Conservation (phyloP, 2,329 filamentous ascomycete genomes). For the Cephalotrichum gorgonifer region DNA sequence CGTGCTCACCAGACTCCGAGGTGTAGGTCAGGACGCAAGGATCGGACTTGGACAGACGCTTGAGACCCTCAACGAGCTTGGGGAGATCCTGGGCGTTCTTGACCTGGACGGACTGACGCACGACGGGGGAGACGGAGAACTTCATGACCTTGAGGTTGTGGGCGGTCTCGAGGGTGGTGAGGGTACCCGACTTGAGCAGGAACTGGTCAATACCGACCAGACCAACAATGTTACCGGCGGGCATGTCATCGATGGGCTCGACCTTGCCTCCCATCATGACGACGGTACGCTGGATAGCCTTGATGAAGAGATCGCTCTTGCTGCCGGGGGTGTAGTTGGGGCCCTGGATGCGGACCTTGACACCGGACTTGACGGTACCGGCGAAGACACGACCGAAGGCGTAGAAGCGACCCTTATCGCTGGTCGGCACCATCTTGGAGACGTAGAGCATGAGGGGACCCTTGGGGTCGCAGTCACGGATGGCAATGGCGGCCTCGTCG, state of each 20-base stretch:
- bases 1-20: slow-evolving; percentile 91
- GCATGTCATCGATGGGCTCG: slow-evolving; percentile 97
- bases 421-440: slow-evolving; percentile 99
- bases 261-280: slow-evolving; percentile 99
- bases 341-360: slow-evolving; percentile 99
- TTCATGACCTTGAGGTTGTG: slow-evolving; percentile 99
- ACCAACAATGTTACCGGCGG: slow-evolving; percentile 99
- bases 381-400: slow-evolving; percentile 99
- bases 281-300: slow-evolving; percentile 98
- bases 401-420: slow-evolving; percentile 99
- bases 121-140: slow-evolving; percentile 99
- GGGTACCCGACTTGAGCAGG: slow-evolving; percentile 99
- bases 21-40: slow-evolving; percentile 92
- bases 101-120: slow-evolving; percentile 96
- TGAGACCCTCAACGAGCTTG: slow-evolving; percentile 99
- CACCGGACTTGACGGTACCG: slow-evolving; percentile 92
- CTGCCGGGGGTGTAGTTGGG: slow-evolving; percentile 97
- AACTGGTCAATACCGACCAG: slow-evolving; percentile 99
- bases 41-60: slow-evolving; percentile 99
- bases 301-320: slow-evolving; percentile 99
- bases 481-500: slow-evolving; percentile 87
- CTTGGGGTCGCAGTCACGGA: slow-evolving; percentile 97
- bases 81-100: slow-evolving; percentile 99
- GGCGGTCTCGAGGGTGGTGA: slow-evolving; percentile 91
- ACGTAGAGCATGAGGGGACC: slow-evolving; percentile 99